Conservation (phyloP, 2,329 filamentous ascomycete species). For the Cercospora zeae-maydis region DNA sequence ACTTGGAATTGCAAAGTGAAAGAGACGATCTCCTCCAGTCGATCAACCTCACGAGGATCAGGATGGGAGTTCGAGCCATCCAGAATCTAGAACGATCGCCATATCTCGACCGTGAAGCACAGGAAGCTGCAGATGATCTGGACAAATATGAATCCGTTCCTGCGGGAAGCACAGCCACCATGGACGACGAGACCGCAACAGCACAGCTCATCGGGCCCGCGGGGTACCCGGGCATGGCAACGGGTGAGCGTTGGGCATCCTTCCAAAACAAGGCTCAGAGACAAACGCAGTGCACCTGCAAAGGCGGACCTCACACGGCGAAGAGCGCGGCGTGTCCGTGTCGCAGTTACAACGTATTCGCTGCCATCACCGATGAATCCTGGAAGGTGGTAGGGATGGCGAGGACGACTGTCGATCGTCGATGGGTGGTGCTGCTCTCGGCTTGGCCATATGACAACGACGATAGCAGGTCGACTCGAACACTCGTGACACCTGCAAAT, state of each 20-base stretch:
- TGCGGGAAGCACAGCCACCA: constrained; percentile 8
- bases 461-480: constrained; percentile 1
- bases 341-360: constrained; percentile 12
- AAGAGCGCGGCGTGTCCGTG: constrained; percentile 1
- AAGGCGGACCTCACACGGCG: neutral
- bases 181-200: constrained; percentile 3
- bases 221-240: constrained; percentile 4
- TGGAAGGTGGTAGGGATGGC: constrained; percentile 11
- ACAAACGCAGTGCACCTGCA: neutral
- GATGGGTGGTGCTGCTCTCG: constrained; percentile 15
- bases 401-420: constrained; percentile 13
- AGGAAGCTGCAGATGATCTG: constrained; percentile 5
- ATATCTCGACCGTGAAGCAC: constrained; percentile 8
- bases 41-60: constrained; percentile 11
- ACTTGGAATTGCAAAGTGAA: constrained; percentile 4
- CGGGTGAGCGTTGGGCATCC: constrained; percentile 13
- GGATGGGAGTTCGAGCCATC: neutral
- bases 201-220: constrained; percentile 14
- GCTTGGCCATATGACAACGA: neutral
- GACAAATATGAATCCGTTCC: constrained; percentile 5
- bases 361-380: constrained; percentile 11
- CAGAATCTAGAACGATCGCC: neutral
- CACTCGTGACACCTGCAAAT: constrained; percentile 4
- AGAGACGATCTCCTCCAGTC: constrained; percentile 3
- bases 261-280: neutral